Base-by-base conservation (phyloP, 148 eudicot species). In the Arctostaphylos glauca region DNA sequence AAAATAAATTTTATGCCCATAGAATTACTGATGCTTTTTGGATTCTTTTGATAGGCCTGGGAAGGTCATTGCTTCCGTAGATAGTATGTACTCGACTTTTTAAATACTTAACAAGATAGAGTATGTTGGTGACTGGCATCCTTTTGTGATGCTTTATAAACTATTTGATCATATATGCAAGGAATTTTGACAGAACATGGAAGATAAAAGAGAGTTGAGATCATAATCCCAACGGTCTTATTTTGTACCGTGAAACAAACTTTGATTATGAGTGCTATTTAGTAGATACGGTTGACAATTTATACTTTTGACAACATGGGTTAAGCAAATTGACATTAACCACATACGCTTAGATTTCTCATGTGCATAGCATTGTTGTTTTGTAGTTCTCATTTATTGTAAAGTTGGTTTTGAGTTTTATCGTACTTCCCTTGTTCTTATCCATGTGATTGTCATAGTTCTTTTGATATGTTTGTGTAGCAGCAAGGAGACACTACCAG, bases 401-500 rank as follows among this genome's bases (percentile, higher is more conserved):
- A 4, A 23, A 23, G 15, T 21, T 66, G 71, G 16, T 15, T 41
- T 15, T 6, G 12, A 18, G 12, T 13, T 54, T 38, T 31, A 77
- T 4, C 2, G 54, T 53, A 2, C 21, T 50, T 50, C 56, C 38
- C 54, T 75, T 56, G 49, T 77, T 41, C 14, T 9, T 77, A 4
- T 78, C 18, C 4, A 18, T 56, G 18, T 18, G 18, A 18, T 60
- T 41, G 5, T 56, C 52, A 2, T 73, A n/a, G 43, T 62, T 89
- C 6, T 73, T 81, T 52, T 25, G 55, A 53, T 54, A 25, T 88
- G 72, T 38, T 82, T 74, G 70, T 79, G 55, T 80, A 9, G 72
- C 92, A 96, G 99, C 92, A 93, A 93, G 90, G 99, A 96, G 91
- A 96, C 99, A n/a, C 71, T 86, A 81, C 87, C 94, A 2, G 99